Evolutionary conservation across 495 filamentous ascomycete genomes (phyloP), one percentile per base, ranked within the genome.

Genomic region (Neurospora sublineolata): DNA sequence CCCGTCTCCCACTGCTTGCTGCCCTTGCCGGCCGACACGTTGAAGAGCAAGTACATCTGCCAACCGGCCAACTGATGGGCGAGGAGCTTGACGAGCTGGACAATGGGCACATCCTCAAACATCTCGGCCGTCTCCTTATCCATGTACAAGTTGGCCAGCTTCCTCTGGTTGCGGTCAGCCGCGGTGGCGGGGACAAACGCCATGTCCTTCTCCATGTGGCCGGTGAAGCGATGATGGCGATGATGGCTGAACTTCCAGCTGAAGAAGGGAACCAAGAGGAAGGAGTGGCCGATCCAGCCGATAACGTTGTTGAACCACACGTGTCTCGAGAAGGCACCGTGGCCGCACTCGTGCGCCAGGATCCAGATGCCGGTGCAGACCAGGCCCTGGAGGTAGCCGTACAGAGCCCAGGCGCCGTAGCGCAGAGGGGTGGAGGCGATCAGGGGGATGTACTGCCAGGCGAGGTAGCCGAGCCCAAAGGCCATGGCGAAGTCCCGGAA

Each of bases 141-240:
- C 72, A 92, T 75, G 77, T 85, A 80, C 20, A 79, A 72, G 75
- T 79, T 76, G 67, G 72, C 85, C 72, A 92, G 90, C 71, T 92
- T 75, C 60, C 87, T 88, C 71, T 85, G 86, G 37, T 90, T 87
- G 79, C 90, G 92, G 78, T 91, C 80, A 23, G 91, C 86, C 67
- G 91, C 88, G 73, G 91, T 92, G 84, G 90, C 91, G 46, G 95
- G 95, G 5, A 97, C 86, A 83, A 97, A 97, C 71, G 97, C 95
- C 93, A 97, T 97, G 83, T 99, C 95, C 77, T 94, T 92, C 82
- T 97, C 93, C 79, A 99, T 86, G 86, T 99, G 87, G 73, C 94
- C 95, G 40, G 95, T 99, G 73, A 93, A 93, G 84, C 97, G 93
- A 86, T 97, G 93, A 83, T 97, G 93, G 86, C 94, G 93, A 79